Evolutionary conservation across 2,329 filamentous ascomycete genomes (phyloP).

Genomic region (Microcyclospora pomicola): DNA sequence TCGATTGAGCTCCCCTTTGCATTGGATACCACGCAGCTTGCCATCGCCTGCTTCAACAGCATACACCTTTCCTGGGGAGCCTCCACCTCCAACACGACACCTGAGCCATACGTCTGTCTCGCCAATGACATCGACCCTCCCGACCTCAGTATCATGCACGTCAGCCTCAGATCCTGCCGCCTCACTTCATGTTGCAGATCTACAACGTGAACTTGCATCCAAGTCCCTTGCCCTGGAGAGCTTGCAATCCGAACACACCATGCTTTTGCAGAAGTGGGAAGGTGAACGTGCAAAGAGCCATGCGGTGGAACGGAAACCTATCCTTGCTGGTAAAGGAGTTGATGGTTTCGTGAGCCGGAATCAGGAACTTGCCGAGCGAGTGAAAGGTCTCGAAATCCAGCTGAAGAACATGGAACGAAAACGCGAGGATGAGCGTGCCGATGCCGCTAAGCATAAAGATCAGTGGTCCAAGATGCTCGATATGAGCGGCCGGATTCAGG

Average conservation of each 20-base stretch:
- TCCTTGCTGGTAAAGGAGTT: slow-evolving; percentile 38
- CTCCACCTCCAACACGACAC: slow-evolving; percentile 6
- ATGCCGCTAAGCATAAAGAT: slow-evolving; percentile 30
- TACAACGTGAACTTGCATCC: slow-evolving; percentile 41
- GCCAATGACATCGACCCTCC: slow-evolving; percentile 14
- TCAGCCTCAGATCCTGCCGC: slow-evolving; percentile 11
- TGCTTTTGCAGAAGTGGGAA: slow-evolving; percentile 38
- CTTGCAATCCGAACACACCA: slow-evolving; percentile 41
- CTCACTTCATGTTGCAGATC: slow-evolving; percentile 28
- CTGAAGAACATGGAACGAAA: slow-evolving; percentile 36
- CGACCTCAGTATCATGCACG: slow-evolving; percentile 13
- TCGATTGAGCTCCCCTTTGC: not conserved
- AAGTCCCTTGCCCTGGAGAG: slow-evolving; percentile 40
- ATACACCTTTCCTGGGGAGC: slow-evolving; percentile 2
- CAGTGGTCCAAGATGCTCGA: slow-evolving; percentile 40
- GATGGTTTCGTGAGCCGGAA: slow-evolving; percentile 39
- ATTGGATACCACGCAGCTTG: slow-evolving; percentile 4
- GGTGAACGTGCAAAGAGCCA: slow-evolving; percentile 36
- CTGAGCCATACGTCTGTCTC: slow-evolving; percentile 10
- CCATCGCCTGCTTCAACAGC: slow-evolving; percentile 17
- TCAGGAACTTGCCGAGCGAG: slow-evolving; percentile 33
- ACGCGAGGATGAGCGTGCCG: slow-evolving; percentile 33
- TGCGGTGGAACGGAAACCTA: slow-evolving; percentile 37
- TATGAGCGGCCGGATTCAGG: slow-evolving; percentile 34
- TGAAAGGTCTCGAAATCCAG: slow-evolving; percentile 34